Evolutionary conservation across 305 asterid genomes (phyloP).

Genomic region (Coffea humblotiana): DNA sequence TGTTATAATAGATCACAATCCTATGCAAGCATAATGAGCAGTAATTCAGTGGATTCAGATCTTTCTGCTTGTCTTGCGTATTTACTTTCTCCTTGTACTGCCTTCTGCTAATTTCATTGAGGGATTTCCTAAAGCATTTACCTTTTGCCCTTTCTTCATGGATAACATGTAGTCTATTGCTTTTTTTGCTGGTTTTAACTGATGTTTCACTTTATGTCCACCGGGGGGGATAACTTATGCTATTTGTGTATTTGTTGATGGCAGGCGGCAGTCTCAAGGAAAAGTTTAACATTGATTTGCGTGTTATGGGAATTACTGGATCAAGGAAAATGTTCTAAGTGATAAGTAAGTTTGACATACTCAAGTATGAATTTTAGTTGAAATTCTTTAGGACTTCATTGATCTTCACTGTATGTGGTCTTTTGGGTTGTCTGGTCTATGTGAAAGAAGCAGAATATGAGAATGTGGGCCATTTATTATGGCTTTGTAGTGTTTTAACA

Average conservation of each 20-base stretch:
- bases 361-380: constrained; percentile 3
- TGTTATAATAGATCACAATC: neutral
- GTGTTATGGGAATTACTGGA: constrained; percentile 93
- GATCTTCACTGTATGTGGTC: neutral
- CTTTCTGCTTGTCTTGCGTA: neutral
- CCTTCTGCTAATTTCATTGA: neutral
- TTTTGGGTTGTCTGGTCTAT: neutral
- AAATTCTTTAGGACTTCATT: neutral
- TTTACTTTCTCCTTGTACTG: neutral
- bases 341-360: constrained; percentile 53
- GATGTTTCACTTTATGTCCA: neutral
- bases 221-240: neutral
- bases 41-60: neutral
- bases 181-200: neutral
- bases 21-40: neutral
- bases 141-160: neutral
- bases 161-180: neutral
- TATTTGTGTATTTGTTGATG: constrained; percentile 7
- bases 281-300: constrained; percentile 89
- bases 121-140: neutral
- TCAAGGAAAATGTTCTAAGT: constrained; percentile 67
- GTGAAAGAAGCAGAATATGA: neutral
- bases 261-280: constrained; percentile 96
- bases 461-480: too few relatives aligned
- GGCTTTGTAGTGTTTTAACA: neutral